phyloP scores from a whole-genome alignment of 2,329 filamentous ascomycete genomes.

The Sporothrix pallida region DNA sequence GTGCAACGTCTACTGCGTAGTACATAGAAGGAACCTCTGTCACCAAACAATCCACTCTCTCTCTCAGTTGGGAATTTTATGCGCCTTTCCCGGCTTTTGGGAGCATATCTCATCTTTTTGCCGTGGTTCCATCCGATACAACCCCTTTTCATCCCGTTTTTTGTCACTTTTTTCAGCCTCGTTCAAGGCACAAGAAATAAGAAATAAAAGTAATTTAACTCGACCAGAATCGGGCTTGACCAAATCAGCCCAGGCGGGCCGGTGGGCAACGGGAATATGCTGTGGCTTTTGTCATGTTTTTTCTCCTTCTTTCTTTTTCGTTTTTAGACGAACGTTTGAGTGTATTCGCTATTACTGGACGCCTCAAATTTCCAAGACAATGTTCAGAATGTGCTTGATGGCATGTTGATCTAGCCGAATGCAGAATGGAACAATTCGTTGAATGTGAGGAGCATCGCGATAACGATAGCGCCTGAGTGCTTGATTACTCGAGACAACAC shows the following conservation, averaged over 20 bases:
- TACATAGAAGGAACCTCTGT: neutral
- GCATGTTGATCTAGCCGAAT: slow-evolving; percentile 24
- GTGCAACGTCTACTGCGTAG: neutral
- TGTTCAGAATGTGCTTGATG: neutral
- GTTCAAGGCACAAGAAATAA: neutral
- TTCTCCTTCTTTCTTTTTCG: neutral
- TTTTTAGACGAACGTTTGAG: neutral
- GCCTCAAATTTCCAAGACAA: neutral
- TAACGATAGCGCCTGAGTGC: neutral
- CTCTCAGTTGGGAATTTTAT: neutral
- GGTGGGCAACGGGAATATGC: neutral
- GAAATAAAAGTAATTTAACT: neutral
- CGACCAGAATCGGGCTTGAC: slow-evolving; percentile 1
- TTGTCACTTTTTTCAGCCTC: slow-evolving; percentile 26
- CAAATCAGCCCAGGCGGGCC: slow-evolving; percentile 8
- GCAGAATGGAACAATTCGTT: neutral
- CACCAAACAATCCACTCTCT: neutral
- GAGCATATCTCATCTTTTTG: neutral
- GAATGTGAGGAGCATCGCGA: neutral
- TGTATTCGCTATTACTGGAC: neutral
- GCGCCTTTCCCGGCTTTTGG: neutral
- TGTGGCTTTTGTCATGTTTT: neutral
- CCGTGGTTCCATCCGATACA: slow-evolving; percentile 6
- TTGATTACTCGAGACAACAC: too few relatives aligned
- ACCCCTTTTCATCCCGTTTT: neutral